Evolutionary conservation across 805 yeast genomes (phyloP), one percentile per base, ranked within the genome.

Genomic region (Wickerhamomyces strasburgensis): DNA sequence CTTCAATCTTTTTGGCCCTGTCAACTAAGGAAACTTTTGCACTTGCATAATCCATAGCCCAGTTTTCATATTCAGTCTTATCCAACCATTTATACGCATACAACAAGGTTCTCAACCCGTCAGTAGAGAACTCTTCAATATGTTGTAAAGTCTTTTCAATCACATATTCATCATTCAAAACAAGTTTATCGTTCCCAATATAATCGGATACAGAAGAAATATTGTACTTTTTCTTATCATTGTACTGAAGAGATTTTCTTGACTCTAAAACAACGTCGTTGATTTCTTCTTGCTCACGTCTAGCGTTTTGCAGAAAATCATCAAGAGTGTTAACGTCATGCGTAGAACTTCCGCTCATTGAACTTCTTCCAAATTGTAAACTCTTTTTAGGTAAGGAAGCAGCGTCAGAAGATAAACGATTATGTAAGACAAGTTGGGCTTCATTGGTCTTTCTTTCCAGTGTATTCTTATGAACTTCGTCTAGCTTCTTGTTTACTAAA

Each of bases 121-220:
- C 97, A 0, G 95, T 83, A 0, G 97, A 88, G 60, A 89, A 93
- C 42, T 86, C 94, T 49, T 93, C 98, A 41, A 93, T 75, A 45
- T 94, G 96, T 49, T 86, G 84, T 38, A 94, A 65, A 0, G 98
- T 90, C 46, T 75, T 78, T 55, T 88, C 96, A 27, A 89, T 54
- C 4, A 90, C 67, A 51, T 76, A 85, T 44, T 79, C 87, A 13
- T 86, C 95, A 49, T 86, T 83, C 14, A 70, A 56, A 8, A 84
- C 65, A 16, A 85, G 54, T 19, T 66, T 67, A 34, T 84, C 90
- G 35, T 71, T 65, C 3, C 72, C 65, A 38, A 75, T 64, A 46
- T 71, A 70, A 19, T 52, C 51, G 24, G 44, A 39, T 5, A 43
- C 36, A 11, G 51, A 42, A 15, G 21, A 29, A 21, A 48, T 42